These are phyloP conservation scores for Kluyveromyces sp. DNA, from an alignment of 1,139 yeast genomes.

Conservation along the genomic window DNA sequence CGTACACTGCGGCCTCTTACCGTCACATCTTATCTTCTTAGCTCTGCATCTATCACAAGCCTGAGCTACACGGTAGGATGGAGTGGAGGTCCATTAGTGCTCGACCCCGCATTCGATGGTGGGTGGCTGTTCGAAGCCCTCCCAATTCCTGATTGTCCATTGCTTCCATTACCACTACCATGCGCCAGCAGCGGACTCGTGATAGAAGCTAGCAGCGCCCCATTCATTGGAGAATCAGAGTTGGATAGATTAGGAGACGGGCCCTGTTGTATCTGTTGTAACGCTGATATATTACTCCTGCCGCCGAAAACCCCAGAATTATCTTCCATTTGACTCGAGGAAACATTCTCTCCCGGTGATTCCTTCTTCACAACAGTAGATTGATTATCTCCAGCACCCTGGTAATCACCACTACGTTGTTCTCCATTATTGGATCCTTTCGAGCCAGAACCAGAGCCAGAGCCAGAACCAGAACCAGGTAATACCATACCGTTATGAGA, in stretches of 20 bases:
- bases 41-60: constrained; percentile 86
- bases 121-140: background rate
- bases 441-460: background rate
- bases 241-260: background rate
- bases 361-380: background rate
- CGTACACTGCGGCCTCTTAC: constrained; percentile 41
- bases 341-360: background rate
- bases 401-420: background rate
- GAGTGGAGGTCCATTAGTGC: constrained; percentile 3
- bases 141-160: background rate
- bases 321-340: background rate
- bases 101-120: constrained; percentile 1
- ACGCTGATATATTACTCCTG: background rate
- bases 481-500: background rate
- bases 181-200: background rate
- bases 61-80: constrained; percentile 51
- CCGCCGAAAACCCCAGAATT: background rate
- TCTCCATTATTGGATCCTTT: too few species aligned
- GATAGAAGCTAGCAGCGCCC: background rate
- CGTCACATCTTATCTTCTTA: constrained; percentile 45
- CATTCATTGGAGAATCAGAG: constrained; percentile 3
- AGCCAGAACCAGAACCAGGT: background rate
- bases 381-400: background rate
- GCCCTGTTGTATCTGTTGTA: background rate
- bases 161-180: too few species aligned